Evolutionary conservation across 2,329 filamentous ascomycete species (phyloP).

Genomic region (Lecanicillium sp.): DNA sequence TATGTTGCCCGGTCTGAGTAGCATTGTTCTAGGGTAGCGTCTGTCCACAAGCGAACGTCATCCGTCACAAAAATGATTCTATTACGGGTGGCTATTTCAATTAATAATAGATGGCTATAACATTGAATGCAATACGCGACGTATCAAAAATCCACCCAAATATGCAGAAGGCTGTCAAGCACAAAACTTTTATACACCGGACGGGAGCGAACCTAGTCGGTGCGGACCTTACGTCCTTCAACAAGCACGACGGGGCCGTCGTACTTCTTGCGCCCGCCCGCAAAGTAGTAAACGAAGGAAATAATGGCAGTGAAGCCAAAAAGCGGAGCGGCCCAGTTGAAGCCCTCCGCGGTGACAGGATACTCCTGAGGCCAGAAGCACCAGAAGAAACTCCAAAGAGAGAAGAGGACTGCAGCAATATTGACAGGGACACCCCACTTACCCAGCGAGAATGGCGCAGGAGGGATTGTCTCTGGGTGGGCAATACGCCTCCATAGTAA

Average conservation of each 20-base stretch:
- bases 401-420: conserved; percentile 3
- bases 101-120: too few relatives aligned
- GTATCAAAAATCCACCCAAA: too few relatives aligned
- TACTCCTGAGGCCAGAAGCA: conserved; percentile 11
- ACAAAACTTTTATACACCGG: too few relatives aligned
- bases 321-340: conserved; percentile 9
- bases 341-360: conserved; percentile 7
- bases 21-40: too few relatives aligned
- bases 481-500: conserved; percentile 9
- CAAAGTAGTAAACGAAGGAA: conserved; percentile 7
- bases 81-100: too few relatives aligned
- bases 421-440: conserved; percentile 8
- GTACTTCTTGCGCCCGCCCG: conserved; percentile 6
- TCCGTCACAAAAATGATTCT: too few relatives aligned
- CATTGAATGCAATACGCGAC: too few relatives aligned
- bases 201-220: too few relatives aligned
- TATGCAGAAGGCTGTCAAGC: too few relatives aligned
- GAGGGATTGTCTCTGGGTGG: conserved; percentile 9
- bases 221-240: conserved; percentile 6
- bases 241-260: conserved; percentile 7
- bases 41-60: too few relatives aligned
- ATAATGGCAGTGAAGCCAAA: conserved; percentile 6
- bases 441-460: conserved; percentile 8
- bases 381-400: conserved; percentile 10
- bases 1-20: too few relatives aligned